A percentile compares a stretch with the other conserved stretches of the same genome.
These are phyloP conservation scores for Lenwebbia sp. DNA, from an alignment of 345 rosid genomes.

Conservation along the genomic window DNA sequence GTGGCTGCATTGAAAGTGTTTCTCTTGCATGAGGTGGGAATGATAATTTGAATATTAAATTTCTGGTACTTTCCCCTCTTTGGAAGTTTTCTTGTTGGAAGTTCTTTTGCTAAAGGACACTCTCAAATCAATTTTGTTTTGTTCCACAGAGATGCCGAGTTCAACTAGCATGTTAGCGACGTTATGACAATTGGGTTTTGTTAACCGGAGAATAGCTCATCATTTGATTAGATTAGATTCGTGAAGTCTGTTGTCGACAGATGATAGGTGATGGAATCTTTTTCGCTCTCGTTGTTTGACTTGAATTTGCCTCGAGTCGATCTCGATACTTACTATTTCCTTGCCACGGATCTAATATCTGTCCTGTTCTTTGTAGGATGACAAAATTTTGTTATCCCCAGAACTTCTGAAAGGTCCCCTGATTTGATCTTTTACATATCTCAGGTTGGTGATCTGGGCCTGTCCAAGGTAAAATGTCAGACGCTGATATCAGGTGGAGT, in stretches of 20 bases:
- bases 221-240: neutral
- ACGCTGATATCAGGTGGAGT: slow-evolving; percentile 63
- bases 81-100: neutral
- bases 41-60: neutral
- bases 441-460: slow-evolving; percentile 57
- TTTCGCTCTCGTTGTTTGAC: neutral
- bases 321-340: neutral
- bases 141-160: neutral
- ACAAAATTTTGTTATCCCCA: neutral
- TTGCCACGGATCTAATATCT: neutral
- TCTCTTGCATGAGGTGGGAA: neutral
- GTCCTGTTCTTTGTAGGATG: neutral
- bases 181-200: neutral
- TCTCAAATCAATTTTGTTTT: neutral
- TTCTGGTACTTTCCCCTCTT: neutral
- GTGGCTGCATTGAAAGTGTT: neutral
- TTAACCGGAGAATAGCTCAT: neutral
- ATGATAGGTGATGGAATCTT: neutral
- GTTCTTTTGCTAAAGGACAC: neutral
- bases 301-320: neutral
- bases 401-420: neutral
- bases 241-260: neutral
- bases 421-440: neutral
- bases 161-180: neutral
- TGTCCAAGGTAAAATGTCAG: slow-evolving; percentile 56